A percentile compares a stretch with the other conserved stretches of the same genome.
These are phyloP conservation scores for Haplosporangium sp. DNA, from an alignment of 371 early-diverging fungal genomes.

Conservation along the genomic window DNA sequence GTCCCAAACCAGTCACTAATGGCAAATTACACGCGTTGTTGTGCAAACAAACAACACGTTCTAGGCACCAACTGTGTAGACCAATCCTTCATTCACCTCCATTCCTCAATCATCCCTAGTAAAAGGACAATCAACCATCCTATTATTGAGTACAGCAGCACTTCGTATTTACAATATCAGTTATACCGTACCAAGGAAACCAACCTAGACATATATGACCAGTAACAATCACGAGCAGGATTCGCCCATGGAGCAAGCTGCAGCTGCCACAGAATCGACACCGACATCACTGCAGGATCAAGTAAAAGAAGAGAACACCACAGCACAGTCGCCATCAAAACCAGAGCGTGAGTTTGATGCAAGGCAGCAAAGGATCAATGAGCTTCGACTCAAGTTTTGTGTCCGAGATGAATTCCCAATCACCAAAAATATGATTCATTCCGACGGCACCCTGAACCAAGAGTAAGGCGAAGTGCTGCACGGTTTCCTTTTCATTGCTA, in stretches of 20 bases:
- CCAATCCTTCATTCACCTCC: too few species aligned
- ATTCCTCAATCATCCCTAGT: too few species aligned
- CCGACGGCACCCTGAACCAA: constrained; percentile 89
- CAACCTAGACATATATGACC: constrained; percentile 5
- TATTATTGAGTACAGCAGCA: too few species aligned
- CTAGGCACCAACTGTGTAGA: too few species aligned
- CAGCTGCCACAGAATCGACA: background rate
- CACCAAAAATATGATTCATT: constrained; percentile 82
- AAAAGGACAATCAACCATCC: background rate
- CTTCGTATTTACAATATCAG: too few species aligned
- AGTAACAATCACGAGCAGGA: constrained; percentile 9
- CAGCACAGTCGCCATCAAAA: constrained; percentile 9
- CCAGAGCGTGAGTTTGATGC: constrained; percentile 47
- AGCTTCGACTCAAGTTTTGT: constrained; percentile 85
- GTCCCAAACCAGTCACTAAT: too few species aligned
- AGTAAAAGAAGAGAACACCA: constrained; percentile 10
- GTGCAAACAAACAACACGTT: background rate
- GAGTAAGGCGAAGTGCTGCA: constrained; percentile 60
- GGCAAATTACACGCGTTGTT: too few species aligned
- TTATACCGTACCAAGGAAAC: too few species aligned
- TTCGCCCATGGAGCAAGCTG: constrained; percentile 3
- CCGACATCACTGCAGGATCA: constrained; percentile 10
- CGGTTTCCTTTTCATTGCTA: background rate
- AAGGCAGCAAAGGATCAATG: constrained; percentile 80
- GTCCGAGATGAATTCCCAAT: constrained; percentile 82